Evolutionary conservation across 2,329 filamentous ascomycete genomes (phyloP).

Genomic region (Neurospora crassa): DNA sequence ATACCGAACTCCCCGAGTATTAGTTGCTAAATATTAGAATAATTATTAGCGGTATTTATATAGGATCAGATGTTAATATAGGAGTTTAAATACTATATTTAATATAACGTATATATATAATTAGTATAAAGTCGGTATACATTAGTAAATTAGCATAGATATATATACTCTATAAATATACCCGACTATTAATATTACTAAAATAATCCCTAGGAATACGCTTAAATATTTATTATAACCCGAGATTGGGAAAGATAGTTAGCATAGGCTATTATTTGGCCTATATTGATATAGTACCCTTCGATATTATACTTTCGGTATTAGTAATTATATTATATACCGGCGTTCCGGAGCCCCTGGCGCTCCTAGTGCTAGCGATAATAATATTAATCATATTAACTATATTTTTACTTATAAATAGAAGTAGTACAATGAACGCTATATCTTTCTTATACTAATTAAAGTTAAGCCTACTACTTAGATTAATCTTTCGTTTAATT

Average conservation of each 20-base stretch:
- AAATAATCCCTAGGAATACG: too few relatives aligned
- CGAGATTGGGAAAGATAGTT: neutral
- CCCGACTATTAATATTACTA: too few relatives aligned
- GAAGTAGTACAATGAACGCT: too few relatives aligned
- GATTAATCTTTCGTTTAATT: too few relatives aligned
- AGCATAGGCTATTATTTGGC: neutral
- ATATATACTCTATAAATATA: too few relatives aligned
- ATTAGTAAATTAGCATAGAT: too few relatives aligned
- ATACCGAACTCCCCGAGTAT: too few relatives aligned
- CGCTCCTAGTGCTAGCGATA: neutral
- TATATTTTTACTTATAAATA: too few relatives aligned
- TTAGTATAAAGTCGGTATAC: neutral
- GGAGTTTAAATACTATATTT: neutral
- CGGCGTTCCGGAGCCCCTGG: too few relatives aligned
- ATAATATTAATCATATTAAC: neutral
- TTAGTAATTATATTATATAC: neutral
- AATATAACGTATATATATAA: neutral
- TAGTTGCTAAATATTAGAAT: too few relatives aligned
- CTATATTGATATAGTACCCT: neutral
- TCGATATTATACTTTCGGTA: neutral
- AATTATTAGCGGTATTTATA: neutral
- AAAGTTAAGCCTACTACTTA: too few relatives aligned
- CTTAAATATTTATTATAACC: neutral
- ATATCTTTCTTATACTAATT: too few relatives aligned
- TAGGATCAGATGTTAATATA: neutral